Conservation (phyloP, 257 asterid genomes). For the Scutellaria barbata region DNA sequence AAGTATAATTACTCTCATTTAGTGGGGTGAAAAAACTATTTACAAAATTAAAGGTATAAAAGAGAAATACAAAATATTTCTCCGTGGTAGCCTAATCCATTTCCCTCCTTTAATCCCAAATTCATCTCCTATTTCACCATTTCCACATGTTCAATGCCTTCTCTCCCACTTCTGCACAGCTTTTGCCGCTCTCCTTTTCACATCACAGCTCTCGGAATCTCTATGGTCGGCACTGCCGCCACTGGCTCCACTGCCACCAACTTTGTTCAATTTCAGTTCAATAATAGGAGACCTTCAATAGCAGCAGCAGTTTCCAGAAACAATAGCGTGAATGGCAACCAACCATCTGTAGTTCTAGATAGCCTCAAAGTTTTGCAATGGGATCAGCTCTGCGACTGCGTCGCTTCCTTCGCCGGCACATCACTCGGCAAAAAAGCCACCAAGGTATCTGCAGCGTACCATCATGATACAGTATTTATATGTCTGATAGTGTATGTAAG, state of each 20-base stretch:
- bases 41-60: conserved; percentile 5
- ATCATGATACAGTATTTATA: not conserved
- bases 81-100: conserved; percentile 35
- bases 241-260: conserved; percentile 13
- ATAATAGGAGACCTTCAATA: conserved; percentile 24
- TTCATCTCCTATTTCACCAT: conserved; percentile 26
- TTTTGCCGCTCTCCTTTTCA: conserved; percentile 30
- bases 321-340: conserved; percentile 27
- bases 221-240: conserved; percentile 19
- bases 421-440: conserved; percentile 67
- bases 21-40: not conserved
- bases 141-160: conserved; percentile 39
- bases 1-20: no score
- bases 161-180: conserved; percentile 28
- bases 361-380: conserved; percentile 90
- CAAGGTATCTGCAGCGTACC: conserved; percentile 49
- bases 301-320: conserved; percentile 34
- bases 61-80: not conserved
- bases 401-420: conserved; percentile 89
- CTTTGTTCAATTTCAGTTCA: conserved; percentile 38
- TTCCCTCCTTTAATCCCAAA: conserved; percentile 41
- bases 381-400: conserved; percentile 84
- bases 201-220: conserved; percentile 22
- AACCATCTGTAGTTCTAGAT: conserved; percentile 60
- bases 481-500: not conserved